Percentiles rank a stretch among this genome's conserved stretches.
These are phyloP conservation scores for Lipomyces orientalis DNA, from an alignment of 805 yeast species.

Conservation along the genomic window DNA sequence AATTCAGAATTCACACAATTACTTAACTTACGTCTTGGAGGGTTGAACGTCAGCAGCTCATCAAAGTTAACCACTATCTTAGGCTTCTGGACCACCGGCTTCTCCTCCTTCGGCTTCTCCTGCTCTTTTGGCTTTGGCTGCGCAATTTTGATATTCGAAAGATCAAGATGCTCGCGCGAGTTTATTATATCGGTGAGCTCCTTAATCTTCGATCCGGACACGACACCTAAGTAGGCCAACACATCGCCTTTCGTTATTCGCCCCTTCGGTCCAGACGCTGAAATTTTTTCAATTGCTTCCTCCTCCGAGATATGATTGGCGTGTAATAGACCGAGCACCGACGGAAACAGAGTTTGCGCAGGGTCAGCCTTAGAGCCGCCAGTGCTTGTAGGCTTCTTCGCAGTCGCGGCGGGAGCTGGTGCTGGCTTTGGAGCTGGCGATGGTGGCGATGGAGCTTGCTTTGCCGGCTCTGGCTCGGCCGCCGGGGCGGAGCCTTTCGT, in stretches of 20 bases:
- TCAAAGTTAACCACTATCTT: constrained; percentile 35
- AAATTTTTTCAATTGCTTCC: constrained; percentile 73
- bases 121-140: constrained; percentile 43
- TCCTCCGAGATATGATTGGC: constrained; percentile 65
- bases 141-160: constrained; percentile 60
- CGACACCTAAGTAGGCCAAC: constrained; percentile 77
- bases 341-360: constrained; percentile 72
- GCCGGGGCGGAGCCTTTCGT: constrained; percentile 34
- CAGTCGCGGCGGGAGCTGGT: constrained; percentile 27
- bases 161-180: constrained; percentile 66
- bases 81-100: constrained; percentile 35
- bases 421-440: constrained; percentile 14
- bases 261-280: constrained; percentile 89
- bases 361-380: constrained; percentile 60
- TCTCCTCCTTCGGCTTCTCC: constrained; percentile 13
- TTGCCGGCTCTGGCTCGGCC: constrained; percentile 26
- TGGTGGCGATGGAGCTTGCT: constrained; percentile 16
- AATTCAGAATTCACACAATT: neutral
- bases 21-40: constrained; percentile 29
- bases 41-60: constrained; percentile 34
- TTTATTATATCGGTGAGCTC: constrained; percentile 62
- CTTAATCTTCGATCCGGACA: constrained; percentile 60
- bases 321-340: constrained; percentile 71
- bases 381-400: constrained; percentile 22
- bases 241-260: constrained; percentile 90